Evolutionary conservation across 345 rosid species (phyloP), one percentile per base, ranked within the genome.

Genomic region (Eucalyptus regnans): DNA sequence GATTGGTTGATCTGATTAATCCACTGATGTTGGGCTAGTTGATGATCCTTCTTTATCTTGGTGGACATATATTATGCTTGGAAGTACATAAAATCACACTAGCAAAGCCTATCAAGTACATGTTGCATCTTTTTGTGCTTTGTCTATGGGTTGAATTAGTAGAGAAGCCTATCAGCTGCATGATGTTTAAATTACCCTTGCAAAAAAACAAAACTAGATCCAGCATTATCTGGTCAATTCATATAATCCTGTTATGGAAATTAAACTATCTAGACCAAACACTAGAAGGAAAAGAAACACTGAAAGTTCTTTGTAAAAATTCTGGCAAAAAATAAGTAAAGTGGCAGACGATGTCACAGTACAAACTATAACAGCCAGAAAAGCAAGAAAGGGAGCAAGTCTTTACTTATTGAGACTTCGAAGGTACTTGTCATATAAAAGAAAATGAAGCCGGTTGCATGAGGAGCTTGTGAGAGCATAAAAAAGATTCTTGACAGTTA

Each of bases 341-440:
- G 22, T 86, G 33, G 87, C 33, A 86, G 58, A 86, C 18, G 8
- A 52, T 54, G 48, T 86, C 43, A 20, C 49, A 5, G 48, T 22
- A 86, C 25, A 54, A 33, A 86, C 58, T 86, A 86, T 51, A 86
- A 51, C 13, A 7, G 16, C 41, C 37, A 23, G 54, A 29, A 66
- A 62, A 33, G 56, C 50, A 22, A 48, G 89, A 25, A 37, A 89
- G 87, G 41, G 90, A 90, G 86, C n/a, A 44, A 91, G 90, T 89
- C 37, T 94, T 91, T 96, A 97, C 99, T 95, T 97, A 92, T 97
- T 96, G 87, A 97, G 98, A 90, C 91, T 93, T 87, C 96, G 95
- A 86, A 97, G 94, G 93, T 97, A 97, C 91, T 96, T 97, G 90
- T 97, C 99, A 94, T 93, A 97, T 86, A 96, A 92, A 88, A 96